Conservation (phyloP, 106 monocot species). For the Apostasia shenzhenica region DNA sequence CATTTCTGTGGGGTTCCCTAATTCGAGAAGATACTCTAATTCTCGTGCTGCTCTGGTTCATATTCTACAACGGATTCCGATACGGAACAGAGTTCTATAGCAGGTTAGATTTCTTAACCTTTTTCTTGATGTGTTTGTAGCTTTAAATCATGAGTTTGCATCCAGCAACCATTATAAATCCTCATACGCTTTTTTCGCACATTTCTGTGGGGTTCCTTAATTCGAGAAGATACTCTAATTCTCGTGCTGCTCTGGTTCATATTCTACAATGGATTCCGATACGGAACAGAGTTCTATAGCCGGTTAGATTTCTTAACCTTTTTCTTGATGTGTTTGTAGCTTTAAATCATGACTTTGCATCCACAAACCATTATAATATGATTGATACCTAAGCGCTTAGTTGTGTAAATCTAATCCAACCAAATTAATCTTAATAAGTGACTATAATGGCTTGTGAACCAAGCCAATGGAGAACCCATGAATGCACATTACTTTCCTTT, state of each 20-base stretch:
- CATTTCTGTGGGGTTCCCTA: constrained; percentile 2
- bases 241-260: constrained; percentile 55
- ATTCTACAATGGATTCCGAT: constrained; percentile 34
- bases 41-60: constrained; percentile 49
- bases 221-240: constrained; percentile 31
- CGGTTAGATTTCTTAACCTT: constrained; percentile 3
- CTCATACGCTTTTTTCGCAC: no score
- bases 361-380: neutral
- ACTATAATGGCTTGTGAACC: no score
- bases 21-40: constrained; percentile 36
- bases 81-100: constrained; percentile 23
- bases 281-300: constrained; percentile 22
- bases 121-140: no score
- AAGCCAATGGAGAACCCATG: no score
- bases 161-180: no score
- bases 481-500: no score
- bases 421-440: no score
- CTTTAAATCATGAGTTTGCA: no score
- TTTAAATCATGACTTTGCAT: no score
- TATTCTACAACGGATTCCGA: constrained; percentile 36
- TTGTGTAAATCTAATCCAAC: no score
- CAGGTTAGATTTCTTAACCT: constrained; percentile 6
- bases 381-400: no score
- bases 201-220: constrained; percentile 9
- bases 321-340: no score